These are phyloP conservation scores for Podila clonocystis DNA, from an alignment of 192 early-diverging fungal genomes.

Conservation along the genomic window DNA sequence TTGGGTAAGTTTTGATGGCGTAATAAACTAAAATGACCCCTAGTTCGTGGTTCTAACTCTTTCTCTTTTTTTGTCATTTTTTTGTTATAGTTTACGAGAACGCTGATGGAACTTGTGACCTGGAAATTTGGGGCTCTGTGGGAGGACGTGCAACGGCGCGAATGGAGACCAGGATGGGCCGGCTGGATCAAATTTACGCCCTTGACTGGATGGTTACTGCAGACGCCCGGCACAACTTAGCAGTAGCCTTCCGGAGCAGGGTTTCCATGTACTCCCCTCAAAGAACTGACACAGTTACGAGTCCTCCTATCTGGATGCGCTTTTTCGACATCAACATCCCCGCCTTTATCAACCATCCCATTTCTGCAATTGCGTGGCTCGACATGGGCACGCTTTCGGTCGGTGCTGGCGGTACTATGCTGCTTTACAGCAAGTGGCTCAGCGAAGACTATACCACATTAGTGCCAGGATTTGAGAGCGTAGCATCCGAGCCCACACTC, in stretches of 20 bases:
- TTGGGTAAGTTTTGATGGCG: constrained; percentile 26
- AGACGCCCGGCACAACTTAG: constrained; percentile 78
- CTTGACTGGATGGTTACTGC: constrained; percentile 80
- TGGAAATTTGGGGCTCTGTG: constrained; percentile 48
- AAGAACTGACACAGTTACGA: constrained; percentile 50
- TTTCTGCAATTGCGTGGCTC: constrained; percentile 61
- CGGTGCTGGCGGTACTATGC: constrained; percentile 61
- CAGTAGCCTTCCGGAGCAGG: constrained; percentile 62
- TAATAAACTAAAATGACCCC: neutral
- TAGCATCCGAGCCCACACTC: constrained; percentile 54
- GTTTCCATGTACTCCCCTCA: constrained; percentile 72
- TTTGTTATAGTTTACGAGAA: constrained; percentile 22
- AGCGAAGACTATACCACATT: constrained; percentile 52
- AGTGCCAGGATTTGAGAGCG: constrained; percentile 13
- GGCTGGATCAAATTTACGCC: constrained; percentile 58
- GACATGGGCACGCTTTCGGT: constrained; percentile 70
- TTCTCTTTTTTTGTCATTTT: neutral
- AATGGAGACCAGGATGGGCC: constrained; percentile 11
- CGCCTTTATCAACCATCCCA: constrained; percentile 56
- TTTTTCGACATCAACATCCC: constrained; percentile 65
- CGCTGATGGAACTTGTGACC: constrained; percentile 15
- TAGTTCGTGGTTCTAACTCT: neutral
- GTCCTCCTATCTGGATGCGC: constrained; percentile 58
- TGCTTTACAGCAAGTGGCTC: constrained; percentile 75
- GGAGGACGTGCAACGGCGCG: constrained; percentile 40